phyloP scores from a whole-genome alignment of 1,284 basidiomycete species.

The Apiotrichum porosum region DNA sequence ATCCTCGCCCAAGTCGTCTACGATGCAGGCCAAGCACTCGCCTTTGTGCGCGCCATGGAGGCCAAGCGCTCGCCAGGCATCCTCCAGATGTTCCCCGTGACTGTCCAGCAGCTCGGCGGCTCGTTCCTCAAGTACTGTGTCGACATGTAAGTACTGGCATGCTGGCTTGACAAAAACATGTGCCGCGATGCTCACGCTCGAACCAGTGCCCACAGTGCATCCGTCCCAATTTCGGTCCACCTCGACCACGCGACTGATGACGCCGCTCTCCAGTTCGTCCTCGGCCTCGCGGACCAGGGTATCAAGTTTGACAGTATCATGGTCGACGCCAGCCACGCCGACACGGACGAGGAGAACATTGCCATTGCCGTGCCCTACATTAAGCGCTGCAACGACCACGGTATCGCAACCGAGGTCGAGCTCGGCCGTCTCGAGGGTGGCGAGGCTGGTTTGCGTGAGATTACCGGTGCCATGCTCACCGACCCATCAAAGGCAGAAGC shows the following conservation, averaged over 20 bases:
- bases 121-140: slow-evolving; percentile 36
- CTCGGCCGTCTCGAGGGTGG: slow-evolving; percentile 51
- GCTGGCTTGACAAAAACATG: background rate
- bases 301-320: slow-evolving; percentile 49
- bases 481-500: slow-evolving; percentile 48
- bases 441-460: slow-evolving; percentile 51
- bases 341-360: slow-evolving; percentile 49
- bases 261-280: slow-evolving; percentile 49
- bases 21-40: slow-evolving; percentile 41
- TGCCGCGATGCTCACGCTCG: slow-evolving; percentile 40
- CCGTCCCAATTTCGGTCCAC: slow-evolving; percentile 50
- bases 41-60: slow-evolving; percentile 45
- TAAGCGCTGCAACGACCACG: slow-evolving; percentile 38
- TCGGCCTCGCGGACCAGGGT: slow-evolving; percentile 45
- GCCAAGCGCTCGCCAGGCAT: slow-evolving; percentile 41
- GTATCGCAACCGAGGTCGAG: slow-evolving; percentile 52
- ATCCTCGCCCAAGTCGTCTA: slow-evolving; percentile 40
- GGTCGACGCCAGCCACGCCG: slow-evolving; percentile 49
- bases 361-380: slow-evolving; percentile 44
- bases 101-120: slow-evolving; percentile 31
- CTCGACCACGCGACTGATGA: slow-evolving; percentile 51
- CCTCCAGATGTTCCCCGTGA: slow-evolving; percentile 46
- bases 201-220: slow-evolving; percentile 53
- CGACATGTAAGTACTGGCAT: slow-evolving; percentile 23
- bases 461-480: slow-evolving; percentile 50